Conservation (phyloP, 768 basidiomycete species). For the Calvatia gigantea region DNA sequence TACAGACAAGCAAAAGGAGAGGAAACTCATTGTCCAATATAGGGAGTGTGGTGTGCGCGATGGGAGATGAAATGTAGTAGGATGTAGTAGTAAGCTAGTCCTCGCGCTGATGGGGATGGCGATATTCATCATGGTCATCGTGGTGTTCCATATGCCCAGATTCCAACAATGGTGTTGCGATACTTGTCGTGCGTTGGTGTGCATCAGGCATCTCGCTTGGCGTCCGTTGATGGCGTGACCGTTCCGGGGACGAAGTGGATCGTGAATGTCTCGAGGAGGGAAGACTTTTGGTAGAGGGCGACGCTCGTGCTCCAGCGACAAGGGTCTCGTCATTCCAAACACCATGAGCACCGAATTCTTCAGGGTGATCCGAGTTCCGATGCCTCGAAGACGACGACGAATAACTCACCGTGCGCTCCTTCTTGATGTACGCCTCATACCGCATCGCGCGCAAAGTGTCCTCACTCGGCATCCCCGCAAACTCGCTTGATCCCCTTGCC, state of each 20-base stretch:
- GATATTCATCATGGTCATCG: not conserved
- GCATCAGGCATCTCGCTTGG: constrained; percentile 1
- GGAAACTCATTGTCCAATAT: not conserved
- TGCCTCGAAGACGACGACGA: constrained; percentile 9
- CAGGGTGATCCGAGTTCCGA: constrained; percentile 1
- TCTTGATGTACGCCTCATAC: constrained; percentile 35
- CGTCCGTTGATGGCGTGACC: constrained; percentile 7
- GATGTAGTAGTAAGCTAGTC: not conserved
- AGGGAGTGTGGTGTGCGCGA: not conserved
- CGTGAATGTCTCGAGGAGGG: constrained; percentile 3
- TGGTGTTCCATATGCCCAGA: not conserved
- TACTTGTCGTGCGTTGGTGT: constrained; percentile 1
- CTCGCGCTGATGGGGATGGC: not conserved
- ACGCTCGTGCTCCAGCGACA: constrained; percentile 4
- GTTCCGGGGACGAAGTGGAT: not conserved
- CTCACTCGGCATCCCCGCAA: constrained; percentile 27
- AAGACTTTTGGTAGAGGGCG: not conserved
- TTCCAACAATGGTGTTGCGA: constrained; percentile 3
- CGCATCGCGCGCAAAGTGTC: constrained; percentile 37
- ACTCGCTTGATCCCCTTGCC: constrained; percentile 20
- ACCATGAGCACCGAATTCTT: constrained; percentile 13
- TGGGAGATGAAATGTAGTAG: not conserved
- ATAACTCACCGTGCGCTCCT: constrained; percentile 21
- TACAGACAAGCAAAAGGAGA: not conserved
- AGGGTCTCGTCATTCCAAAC: constrained; percentile 21